Evolutionary conservation across 805 yeast species (phyloP).

Genomic region (Saccharomycopsis babjevae): DNA sequence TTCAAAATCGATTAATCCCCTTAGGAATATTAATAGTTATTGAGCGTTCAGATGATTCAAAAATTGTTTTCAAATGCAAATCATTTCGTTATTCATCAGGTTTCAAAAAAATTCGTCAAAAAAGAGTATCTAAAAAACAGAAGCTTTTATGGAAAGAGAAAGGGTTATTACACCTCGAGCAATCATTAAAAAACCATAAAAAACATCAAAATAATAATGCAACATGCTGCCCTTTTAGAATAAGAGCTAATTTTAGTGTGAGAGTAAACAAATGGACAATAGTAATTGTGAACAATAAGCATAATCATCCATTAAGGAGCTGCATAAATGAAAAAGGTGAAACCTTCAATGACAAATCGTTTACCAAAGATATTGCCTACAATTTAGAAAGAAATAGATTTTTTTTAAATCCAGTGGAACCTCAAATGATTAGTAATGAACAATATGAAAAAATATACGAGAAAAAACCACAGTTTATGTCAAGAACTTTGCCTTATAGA

Average conservation of each 20-base stretch:
- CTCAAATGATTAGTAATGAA: not conserved
- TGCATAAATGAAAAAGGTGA: conserved; percentile 3
- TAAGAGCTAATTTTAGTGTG: conserved; percentile 51
- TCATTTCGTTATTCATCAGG: conserved; percentile 15
- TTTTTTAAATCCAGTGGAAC: conserved; percentile 7
- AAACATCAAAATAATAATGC: not conserved
- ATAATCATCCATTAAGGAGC: conserved; percentile 39
- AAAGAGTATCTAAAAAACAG: conserved; percentile 18
- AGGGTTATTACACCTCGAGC: conserved; percentile 5
- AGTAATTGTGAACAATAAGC: conserved; percentile 49
- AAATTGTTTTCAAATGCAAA: conserved; percentile 27
- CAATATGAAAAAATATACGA: not conserved
- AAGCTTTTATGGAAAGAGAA: conserved; percentile 20
- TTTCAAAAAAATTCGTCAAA: conserved; percentile 17
- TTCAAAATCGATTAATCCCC: conserved; percentile 16
- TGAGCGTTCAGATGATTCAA: conserved; percentile 26
- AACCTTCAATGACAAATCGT: conserved; percentile 12
- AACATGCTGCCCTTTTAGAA: conserved; percentile 47
- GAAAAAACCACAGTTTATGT: not conserved
- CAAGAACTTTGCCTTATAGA: not conserved
- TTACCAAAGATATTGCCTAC: conserved; percentile 13
- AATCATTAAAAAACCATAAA: conserved; percentile 12
- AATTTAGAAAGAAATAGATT: conserved; percentile 8
- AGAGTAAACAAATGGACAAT: conserved; percentile 47
- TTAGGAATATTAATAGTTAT: conserved; percentile 22